Base-by-base conservation (phyloP, 2,329 filamentous ascomycete genomes). In the Conoideocrella luteorostrata region DNA sequence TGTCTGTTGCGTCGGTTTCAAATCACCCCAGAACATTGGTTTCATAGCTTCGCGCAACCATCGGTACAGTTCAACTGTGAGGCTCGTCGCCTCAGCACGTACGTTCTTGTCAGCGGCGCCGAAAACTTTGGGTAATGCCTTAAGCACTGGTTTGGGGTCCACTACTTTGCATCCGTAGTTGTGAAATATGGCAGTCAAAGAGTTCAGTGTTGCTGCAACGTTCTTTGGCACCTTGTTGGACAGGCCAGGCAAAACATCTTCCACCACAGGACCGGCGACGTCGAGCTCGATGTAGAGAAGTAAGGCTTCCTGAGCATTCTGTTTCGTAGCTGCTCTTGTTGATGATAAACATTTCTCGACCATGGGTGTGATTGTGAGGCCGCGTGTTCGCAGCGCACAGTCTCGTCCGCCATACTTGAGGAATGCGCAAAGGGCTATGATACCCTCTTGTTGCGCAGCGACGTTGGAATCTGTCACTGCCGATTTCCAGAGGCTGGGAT, bases 11-110 rank as follows among this genome's bases (percentile, higher is more conserved):
- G 95, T 91, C 1, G 91, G 86, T 63, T 98, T 98, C 48, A 98
- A 67, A 47, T 98, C 93, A 35, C 78, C 81, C 90, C 93, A 98
- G 63, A 98, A 97, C 66, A 97, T 84, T 29, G 91, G 88, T 63
- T 98, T 98, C 82, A 98, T 96, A 10, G 91, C 91, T 51, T 98
- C 93, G 53, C 91, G 86, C 26, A 98, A 74, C 93, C 94, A 98
- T 65, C 93, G 77, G 66, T 98, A 98, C 46, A 98, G 79, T 61
- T 98, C 94, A 38, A 96, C 88, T 0, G 91, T 86, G 45, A 98
- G 72, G 54, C 85, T 89, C 37, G 93, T 93, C 22, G 90, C 89
- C 63, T 96, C 93, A 4, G 90, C 89, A 65, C 93, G 84, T 13
- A 98, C 88, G 61, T 97, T 97, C 68, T 98, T 98, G 73, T 98